Conservation (phyloP, 805 yeast species). For the Candida stauntonica region DNA sequence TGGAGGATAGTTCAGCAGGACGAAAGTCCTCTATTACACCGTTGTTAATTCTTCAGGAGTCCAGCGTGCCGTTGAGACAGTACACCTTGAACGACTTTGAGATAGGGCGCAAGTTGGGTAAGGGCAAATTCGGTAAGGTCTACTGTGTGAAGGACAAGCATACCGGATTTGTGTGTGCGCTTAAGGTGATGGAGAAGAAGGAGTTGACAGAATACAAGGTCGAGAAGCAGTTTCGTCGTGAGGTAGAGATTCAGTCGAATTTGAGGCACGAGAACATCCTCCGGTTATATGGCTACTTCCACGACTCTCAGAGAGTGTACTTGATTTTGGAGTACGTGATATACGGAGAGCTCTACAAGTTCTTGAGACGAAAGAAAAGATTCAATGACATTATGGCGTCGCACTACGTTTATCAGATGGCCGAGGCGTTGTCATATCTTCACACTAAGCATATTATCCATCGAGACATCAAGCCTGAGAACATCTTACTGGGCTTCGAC, state of each 20-base stretch:
- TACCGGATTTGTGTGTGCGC: conserved; percentile 80
- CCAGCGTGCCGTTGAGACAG: conserved; percentile 26
- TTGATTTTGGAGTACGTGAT: conserved; percentile 80
- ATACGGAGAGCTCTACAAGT: conserved; percentile 81
- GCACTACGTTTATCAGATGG: conserved; percentile 75
- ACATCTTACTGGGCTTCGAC: conserved; percentile 71
- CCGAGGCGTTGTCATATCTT: conserved; percentile 71
- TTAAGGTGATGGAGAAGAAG: conserved; percentile 84
- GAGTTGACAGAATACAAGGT: conserved; percentile 73
- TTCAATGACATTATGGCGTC: conserved; percentile 74
- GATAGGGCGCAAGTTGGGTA: conserved; percentile 81
- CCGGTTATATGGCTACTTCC: conserved; percentile 81
- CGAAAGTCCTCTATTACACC: conserved; percentile 19
- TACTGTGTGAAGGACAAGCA: conserved; percentile 77
- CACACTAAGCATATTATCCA: conserved; percentile 82
- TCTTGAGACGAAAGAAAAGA: conserved; percentile 58
- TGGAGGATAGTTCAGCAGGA: conserved; percentile 5
- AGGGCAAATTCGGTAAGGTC: conserved; percentile 91
- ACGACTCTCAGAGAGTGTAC: conserved; percentile 76
- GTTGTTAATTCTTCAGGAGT: conserved; percentile 23
- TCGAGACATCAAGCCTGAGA: conserved; percentile 93
- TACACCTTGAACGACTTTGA: conserved; percentile 66
- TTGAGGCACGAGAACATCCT: conserved; percentile 75
- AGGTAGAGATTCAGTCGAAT: conserved; percentile 84
- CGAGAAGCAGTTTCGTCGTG: conserved; percentile 83